Evolutionary conservation across 257 asterid species (phyloP).

Genomic region (Jacaranda mimosifolia): DNA sequence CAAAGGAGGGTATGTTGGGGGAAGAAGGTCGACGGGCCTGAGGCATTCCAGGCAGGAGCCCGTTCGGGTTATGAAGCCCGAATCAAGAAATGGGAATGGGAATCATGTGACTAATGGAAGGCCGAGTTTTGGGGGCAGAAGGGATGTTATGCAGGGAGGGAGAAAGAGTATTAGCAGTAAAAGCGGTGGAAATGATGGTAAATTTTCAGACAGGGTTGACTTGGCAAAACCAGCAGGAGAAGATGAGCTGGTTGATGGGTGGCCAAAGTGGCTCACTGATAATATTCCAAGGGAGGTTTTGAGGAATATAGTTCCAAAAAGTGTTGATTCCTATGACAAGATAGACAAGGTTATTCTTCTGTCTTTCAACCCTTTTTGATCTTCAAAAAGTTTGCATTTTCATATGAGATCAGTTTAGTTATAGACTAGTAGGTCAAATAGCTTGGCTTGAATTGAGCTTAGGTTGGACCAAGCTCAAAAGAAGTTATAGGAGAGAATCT

Average conservation of each 20-base stretch:
- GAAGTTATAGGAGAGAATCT: no score
- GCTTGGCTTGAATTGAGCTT: no score
- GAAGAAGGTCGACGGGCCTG: slow-evolving; percentile 59
- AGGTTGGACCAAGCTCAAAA: no score
- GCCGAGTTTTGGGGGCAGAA: slow-evolving; percentile 31
- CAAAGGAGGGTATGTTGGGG: slow-evolving; percentile 42
- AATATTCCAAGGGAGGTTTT: slow-evolving; percentile 71
- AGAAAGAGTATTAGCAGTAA: slow-evolving; percentile 37
- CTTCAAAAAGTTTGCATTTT: neutral
- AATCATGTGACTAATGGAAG: slow-evolving; percentile 40
- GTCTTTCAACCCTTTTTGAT: slow-evolving; percentile 1
- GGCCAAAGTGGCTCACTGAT: slow-evolving; percentile 87
- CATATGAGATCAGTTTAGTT: no score
- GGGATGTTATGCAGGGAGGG: slow-evolving; percentile 32
- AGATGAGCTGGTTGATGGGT: slow-evolving; percentile 72
- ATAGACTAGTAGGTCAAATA: no score
- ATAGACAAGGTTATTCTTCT: slow-evolving; percentile 68
- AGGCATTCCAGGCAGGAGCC: slow-evolving; percentile 36
- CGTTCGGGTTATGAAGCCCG: slow-evolving; percentile 35
- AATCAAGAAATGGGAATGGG: slow-evolving; percentile 34
- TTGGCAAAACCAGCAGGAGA: slow-evolving; percentile 39
- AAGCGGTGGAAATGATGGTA: slow-evolving; percentile 21
- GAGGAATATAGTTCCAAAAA: slow-evolving; percentile 74
- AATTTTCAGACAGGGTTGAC: slow-evolving; percentile 27
- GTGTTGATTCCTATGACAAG: slow-evolving; percentile 84